A percentile compares a stretch with the other conserved stretches of the same genome.
Conservation (phyloP, 129 eudicot genomes). For the Erigeron canadensis region DNA sequence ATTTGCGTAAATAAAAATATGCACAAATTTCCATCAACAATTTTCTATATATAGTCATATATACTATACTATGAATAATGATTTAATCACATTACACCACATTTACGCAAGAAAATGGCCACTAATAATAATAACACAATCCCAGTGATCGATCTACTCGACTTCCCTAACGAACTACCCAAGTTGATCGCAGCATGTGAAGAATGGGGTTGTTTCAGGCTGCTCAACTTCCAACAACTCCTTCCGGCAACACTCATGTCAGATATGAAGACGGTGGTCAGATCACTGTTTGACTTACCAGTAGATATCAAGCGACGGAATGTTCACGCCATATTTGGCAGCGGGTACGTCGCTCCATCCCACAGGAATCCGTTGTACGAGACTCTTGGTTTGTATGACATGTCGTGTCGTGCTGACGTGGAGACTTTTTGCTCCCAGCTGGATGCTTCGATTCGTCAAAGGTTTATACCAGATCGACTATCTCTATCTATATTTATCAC, state of each 20-base stretch:
- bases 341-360: slow-evolving; percentile 68
- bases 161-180: slow-evolving; percentile 38
- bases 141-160: slow-evolving; percentile 60
- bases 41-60: too few relatives aligned
- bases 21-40: too few relatives aligned
- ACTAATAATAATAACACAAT: slow-evolving; percentile 13
- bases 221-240: slow-evolving; percentile 47
- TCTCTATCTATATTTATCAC: too few relatives aligned
- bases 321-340: slow-evolving; percentile 55
- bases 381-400: slow-evolving; percentile 65
- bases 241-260: slow-evolving; percentile 45
- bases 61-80: too few relatives aligned
- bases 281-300: slow-evolving; percentile 60
- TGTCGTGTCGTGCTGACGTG: slow-evolving; percentile 42
- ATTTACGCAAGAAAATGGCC: too few relatives aligned
- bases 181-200: slow-evolving; percentile 55
- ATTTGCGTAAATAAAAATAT: too few relatives aligned
- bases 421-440: slow-evolving; percentile 56
- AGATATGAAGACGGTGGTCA: slow-evolving; percentile 67
- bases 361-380: slow-evolving; percentile 60
- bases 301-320: slow-evolving; percentile 57
- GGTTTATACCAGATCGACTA: slow-evolving; percentile 17
- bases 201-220: slow-evolving; percentile 79
- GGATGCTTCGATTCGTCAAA: slow-evolving; percentile 57
- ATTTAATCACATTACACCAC: too few relatives aligned